phyloP scores from a whole-genome alignment of 805 yeast species.

The Hanseniaspora pseudoguilliermondii region DNA sequence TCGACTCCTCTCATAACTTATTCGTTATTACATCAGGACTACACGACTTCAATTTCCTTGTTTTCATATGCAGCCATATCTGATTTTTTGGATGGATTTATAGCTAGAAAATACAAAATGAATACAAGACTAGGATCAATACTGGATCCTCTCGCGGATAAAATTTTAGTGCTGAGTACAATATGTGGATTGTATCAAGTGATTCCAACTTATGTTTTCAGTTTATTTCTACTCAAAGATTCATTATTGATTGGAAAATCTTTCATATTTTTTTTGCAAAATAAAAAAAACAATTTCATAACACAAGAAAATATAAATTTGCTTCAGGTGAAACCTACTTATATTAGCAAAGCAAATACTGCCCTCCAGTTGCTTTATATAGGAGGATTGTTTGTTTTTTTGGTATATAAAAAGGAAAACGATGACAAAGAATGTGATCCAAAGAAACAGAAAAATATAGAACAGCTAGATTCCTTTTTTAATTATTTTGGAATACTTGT shows the following conservation, averaged over 20 bases:
- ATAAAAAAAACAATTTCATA: neutral
- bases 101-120: slow-evolving; percentile 71
- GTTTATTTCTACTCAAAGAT: neutral
- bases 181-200: slow-evolving; percentile 57
- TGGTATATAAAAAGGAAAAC: slow-evolving; percentile 11
- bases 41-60: slow-evolving; percentile 52
- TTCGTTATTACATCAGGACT: slow-evolving; percentile 50
- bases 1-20: slow-evolving; percentile 80
- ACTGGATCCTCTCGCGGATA: slow-evolving; percentile 92
- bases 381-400: slow-evolving; percentile 32
- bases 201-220: neutral
- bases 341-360: slow-evolving; percentile 78
- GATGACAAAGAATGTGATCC: slow-evolving; percentile 14
- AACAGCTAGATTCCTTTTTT: slow-evolving; percentile 17
- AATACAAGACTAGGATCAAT: slow-evolving; percentile 78
- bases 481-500: slow-evolving; percentile 40
- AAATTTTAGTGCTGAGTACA: slow-evolving; percentile 64
- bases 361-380: slow-evolving; percentile 84
- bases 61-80: slow-evolving; percentile 81
- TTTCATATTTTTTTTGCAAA: neutral
- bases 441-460: neutral
- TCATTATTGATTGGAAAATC: neutral
- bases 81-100: slow-evolving; percentile 81
- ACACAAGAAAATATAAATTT: neutral
- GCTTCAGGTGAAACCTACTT: slow-evolving; percentile 79